phyloP scores from a whole-genome alignment of 257 asterid species.

The Solanum lycopersicoides region DNA sequence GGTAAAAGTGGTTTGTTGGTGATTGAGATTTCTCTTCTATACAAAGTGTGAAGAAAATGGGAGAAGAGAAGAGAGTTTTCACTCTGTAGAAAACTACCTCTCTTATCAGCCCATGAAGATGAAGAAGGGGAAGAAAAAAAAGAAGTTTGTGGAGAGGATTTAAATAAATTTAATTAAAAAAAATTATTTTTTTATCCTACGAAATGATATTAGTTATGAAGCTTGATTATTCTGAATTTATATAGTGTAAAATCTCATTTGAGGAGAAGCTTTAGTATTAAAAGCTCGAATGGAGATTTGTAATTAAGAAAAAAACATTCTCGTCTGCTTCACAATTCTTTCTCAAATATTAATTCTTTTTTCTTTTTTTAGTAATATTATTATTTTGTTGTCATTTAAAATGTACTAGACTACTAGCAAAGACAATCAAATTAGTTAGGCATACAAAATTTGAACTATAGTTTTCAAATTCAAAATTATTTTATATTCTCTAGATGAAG shows the following conservation, averaged over 20 bases:
- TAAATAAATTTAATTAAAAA: neutral
- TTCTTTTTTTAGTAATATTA: neutral
- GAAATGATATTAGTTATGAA: too few species aligned
- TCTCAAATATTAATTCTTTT: neutral
- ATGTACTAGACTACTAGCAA: neutral
- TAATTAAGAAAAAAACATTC: neutral
- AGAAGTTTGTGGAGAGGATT: neutral
- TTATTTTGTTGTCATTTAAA: neutral
- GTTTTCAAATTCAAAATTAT: neutral
- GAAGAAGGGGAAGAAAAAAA: neutral
- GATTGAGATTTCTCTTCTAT: neutral
- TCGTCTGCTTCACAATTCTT: too few species aligned
- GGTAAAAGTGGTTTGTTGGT: neutral
- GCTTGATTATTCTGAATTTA: too few species aligned
- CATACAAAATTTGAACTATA: neutral
- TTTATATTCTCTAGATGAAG: too few species aligned
- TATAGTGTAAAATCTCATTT: accelerated
- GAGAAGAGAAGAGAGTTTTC: neutral
- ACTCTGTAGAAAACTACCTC: neutral
- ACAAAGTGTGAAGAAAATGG: neutral
- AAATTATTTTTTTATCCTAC: too few species aligned
- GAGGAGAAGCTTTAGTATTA: too few species aligned
- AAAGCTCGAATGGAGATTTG: too few species aligned
- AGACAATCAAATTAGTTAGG: neutral
- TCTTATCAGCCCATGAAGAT: neutral